phyloP scores from a whole-genome alignment of 163 green algal species.

The Chlorella variabilis region DNA sequence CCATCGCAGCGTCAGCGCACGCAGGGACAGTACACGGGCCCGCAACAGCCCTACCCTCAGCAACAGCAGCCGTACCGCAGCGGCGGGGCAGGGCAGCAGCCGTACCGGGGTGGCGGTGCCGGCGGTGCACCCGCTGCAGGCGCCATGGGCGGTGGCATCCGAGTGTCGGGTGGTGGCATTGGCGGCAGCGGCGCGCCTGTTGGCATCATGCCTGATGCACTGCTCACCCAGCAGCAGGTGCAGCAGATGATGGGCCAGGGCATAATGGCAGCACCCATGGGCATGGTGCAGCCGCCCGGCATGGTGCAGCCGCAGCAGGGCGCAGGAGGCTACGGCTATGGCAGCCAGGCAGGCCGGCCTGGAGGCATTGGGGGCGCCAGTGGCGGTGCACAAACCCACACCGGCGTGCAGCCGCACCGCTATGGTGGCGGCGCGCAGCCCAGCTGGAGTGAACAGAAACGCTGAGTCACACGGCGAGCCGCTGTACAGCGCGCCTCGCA shows the following conservation, averaged over 20 bases:
- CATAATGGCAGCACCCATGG: neutral
- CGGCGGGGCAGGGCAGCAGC: neutral
- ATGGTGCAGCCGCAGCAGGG: neutral
- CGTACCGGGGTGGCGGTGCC: constrained; percentile 18
- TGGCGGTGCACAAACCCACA: neutral
- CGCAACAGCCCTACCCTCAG: constrained; percentile 4
- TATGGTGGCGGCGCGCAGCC: constrained; percentile 14
- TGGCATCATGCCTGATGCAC: neutral
- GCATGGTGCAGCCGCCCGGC: neutral
- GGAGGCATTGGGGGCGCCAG: neutral
- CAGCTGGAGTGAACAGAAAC: neutral
- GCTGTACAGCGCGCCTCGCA: too few relatives aligned
- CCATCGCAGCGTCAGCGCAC: constrained; percentile 22
- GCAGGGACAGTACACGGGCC: neutral
- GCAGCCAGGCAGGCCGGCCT: neutral
- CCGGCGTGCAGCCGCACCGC: constrained; percentile 6
- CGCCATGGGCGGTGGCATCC: neutral
- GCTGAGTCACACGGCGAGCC: too few relatives aligned
- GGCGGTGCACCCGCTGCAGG: neutral
- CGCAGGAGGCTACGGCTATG: neutral
- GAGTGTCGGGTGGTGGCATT: neutral
- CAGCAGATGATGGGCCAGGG: constrained; percentile 10
- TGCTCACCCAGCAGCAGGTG: neutral
- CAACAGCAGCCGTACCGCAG: constrained; percentile 11
- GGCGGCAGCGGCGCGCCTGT: neutral